Evolutionary conservation across 352 stramenopile genomes (phyloP), one percentile per base, ranked within the genome.

Genomic region (Paralagenidium karlingii): DNA sequence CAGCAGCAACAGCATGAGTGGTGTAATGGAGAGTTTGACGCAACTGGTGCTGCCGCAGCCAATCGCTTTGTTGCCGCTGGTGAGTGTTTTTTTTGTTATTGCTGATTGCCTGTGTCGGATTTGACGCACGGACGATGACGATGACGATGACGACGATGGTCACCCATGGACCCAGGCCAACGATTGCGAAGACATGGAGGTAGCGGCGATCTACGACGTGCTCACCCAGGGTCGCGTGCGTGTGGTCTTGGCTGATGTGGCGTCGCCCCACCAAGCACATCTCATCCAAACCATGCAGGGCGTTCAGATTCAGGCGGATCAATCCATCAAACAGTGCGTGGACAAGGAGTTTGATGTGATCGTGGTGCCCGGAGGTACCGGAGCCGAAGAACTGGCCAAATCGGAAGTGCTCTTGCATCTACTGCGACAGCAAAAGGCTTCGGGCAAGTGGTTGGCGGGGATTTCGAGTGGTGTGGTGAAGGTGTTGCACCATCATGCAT

Each of bases 171-270:
- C n/a, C n/a, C 33, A 82, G 68, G 56, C 66, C 1, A 45, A 64
- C 15, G 68, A 58, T 8, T 67, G 56, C 38, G 73, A 82, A 47
- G 73, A 86, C 30, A 82, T 86, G 8, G 68, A 86, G 21, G 55
- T 79, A 31, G 68, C 53, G 11, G 61, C 47, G 32, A 46, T 86
- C 3, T 60, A 51, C 15, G 57, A 59, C 20, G 51, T 86, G 30
- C 41, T 86, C 30, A 53, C 67, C 28, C 67, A 63, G 9, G 73
- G 61, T 15, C 68, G 73, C 16, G 64, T 82, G 21, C 68, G 64
- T 25, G 68, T 86, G 41, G 83, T 67, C 29, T 43, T 86, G 27
- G 73, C 66, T 2, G 58, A 55, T 21, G 59, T 81, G 11, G 55
- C 45, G n/a, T 45, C 34, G 32, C 45, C 55, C n/a, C 50, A 70